phyloP scores from a whole-genome alignment of 345 rosid genomes.

The Bretschneidera sinensis region DNA sequence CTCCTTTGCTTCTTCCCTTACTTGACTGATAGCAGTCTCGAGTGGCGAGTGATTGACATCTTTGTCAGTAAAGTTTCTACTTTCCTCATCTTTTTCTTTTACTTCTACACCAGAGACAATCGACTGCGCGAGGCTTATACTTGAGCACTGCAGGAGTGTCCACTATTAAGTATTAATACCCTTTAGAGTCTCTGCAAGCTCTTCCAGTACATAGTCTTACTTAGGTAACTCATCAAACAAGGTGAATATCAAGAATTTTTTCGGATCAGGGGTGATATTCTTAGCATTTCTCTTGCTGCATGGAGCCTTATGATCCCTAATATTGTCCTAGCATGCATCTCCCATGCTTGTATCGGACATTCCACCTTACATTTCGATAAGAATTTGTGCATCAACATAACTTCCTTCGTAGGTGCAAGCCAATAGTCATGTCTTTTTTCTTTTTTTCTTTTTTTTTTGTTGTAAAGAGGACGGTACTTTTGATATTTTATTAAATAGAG shows the following conservation, averaged over 20 bases:
- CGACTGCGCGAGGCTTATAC: constrained; percentile 43
- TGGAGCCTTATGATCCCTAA: constrained; percentile 79
- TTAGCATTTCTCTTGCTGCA: constrained; percentile 84
- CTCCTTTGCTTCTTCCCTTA: constrained; percentile 58
- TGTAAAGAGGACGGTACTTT: no score
- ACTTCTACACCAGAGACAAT: constrained; percentile 26
- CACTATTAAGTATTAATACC: constrained; percentile 20
- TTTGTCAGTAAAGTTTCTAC: constrained; percentile 10
- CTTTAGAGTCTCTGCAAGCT: constrained; percentile 66
- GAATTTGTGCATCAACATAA: constrained; percentile 72
- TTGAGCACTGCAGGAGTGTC: constrained; percentile 61
- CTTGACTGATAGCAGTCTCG: constrained; percentile 49
- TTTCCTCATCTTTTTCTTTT: constrained; percentile 26
- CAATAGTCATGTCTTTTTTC: no score
- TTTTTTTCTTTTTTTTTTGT: no score
- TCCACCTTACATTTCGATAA: constrained; percentile 42
- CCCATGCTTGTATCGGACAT: constrained; percentile 60
- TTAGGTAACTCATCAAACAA: constrained; percentile 77
- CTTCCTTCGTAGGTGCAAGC: constrained; percentile 68
- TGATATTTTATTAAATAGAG: no score
- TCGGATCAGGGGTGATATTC: constrained; percentile 79
- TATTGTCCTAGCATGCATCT: constrained; percentile 75
- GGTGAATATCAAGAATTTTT: constrained; percentile 71
- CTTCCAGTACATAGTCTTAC: constrained; percentile 77
- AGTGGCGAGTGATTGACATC: constrained; percentile 34